phyloP scores from a whole-genome alignment of 2,329 filamentous ascomycete genomes.

The Emmonsia crescens region DNA sequence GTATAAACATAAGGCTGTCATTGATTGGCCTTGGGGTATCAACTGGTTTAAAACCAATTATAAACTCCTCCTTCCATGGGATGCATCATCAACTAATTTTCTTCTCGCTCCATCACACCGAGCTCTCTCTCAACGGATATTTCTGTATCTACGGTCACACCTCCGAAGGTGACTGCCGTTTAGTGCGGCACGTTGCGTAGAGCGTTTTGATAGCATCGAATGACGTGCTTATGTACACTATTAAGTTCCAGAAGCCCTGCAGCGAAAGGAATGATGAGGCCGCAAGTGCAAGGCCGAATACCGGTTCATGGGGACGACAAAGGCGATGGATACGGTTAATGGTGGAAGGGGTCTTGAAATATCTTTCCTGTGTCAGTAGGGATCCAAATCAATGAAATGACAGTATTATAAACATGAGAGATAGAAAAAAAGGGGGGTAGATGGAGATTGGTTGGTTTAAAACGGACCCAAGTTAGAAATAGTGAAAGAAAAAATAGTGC shows the following conservation, averaged over 20 bases:
- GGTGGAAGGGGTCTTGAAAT: conserved; percentile 51
- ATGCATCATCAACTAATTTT: neutral
- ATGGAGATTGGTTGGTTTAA: neutral
- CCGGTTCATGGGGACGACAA: conserved; percentile 43
- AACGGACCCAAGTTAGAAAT: conserved; percentile 31
- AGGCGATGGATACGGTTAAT: conserved; percentile 66
- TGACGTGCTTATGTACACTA: conserved; percentile 65
- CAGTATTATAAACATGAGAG: neutral
- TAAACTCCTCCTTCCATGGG: neutral
- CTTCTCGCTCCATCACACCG: neutral
- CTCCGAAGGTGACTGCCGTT: neutral
- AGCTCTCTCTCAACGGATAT: neutral
- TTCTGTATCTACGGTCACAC: neutral
- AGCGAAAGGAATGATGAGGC: conserved; percentile 66
- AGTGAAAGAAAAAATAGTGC: conserved; percentile 33
- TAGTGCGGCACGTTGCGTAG: neutral
- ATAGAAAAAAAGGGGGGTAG: neutral
- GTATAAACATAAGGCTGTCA: neutral
- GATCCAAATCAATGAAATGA: neutral
- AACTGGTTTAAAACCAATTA: neutral
- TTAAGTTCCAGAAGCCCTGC: conserved; percentile 75
- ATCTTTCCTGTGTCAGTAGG: neutral
- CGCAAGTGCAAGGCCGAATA: conserved; percentile 54
- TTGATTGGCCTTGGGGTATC: neutral
- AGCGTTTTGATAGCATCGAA: conserved; percentile 16